Percentiles rank a stretch among this genome's conserved stretches.
These are phyloP conservation scores for Colletotrichum incanum DNA, from an alignment of 2,329 filamentous ascomycete genomes.

Conservation along the genomic window DNA sequence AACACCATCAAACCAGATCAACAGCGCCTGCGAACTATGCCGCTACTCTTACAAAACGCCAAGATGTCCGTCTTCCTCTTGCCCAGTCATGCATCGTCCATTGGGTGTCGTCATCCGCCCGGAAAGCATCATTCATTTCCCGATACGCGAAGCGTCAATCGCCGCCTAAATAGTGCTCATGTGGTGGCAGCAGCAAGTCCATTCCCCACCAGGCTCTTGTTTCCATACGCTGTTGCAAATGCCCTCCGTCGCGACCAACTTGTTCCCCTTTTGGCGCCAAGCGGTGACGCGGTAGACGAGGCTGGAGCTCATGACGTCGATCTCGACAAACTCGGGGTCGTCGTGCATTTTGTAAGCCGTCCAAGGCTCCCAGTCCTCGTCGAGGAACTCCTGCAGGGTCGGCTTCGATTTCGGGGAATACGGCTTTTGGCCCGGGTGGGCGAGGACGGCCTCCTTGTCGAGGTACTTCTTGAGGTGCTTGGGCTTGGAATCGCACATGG, in stretches of 20 bases:
- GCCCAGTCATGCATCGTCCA: not conserved
- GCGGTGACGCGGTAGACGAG: conserved; percentile 53
- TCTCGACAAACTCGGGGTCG: conserved; percentile 55
- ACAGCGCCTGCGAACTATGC: conserved; percentile 23
- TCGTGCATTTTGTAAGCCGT: conserved; percentile 55
- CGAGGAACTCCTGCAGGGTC: conserved; percentile 51
- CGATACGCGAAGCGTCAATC: not conserved
- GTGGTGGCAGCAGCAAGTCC: conserved; percentile 54
- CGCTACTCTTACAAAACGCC: conserved; percentile 40
- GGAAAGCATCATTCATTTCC: not conserved
- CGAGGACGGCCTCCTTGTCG: conserved; percentile 53
- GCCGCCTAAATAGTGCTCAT: conserved; percentile 45
- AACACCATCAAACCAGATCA: not conserved
- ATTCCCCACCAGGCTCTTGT: conserved; percentile 53
- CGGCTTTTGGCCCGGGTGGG: conserved; percentile 51
- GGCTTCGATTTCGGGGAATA: conserved; percentile 53
- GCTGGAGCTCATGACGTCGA: conserved; percentile 55
- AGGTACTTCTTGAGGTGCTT: conserved; percentile 53
- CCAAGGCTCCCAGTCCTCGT: conserved; percentile 54
- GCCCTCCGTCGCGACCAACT: conserved; percentile 53
- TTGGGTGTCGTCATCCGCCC: not conserved
- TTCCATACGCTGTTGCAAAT: conserved; percentile 54
- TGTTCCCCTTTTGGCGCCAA: conserved; percentile 49
- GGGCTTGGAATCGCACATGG: conserved; percentile 52
- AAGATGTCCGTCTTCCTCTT: not conserved